Evolutionary conservation across 2,329 filamentous ascomycete genomes (phyloP).

Genomic region (Pseudocercospora crystallina): DNA sequence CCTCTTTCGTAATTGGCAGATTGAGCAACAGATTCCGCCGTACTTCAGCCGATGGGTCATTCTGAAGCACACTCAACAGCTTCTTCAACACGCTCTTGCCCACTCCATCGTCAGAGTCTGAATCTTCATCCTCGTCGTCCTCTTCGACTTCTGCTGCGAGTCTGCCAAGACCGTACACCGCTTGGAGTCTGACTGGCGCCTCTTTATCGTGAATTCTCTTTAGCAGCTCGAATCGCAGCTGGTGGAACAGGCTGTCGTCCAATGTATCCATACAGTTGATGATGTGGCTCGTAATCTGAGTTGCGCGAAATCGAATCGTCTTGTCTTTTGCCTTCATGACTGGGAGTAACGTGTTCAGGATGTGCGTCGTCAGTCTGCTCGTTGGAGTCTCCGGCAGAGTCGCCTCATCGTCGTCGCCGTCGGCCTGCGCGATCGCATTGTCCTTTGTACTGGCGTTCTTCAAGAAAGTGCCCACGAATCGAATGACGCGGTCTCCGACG

Average conservation of each 20-base stretch:
- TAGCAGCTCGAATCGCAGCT: constrained; percentile 74
- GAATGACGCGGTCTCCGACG: constrained; percentile 79
- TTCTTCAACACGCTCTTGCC: constrained; percentile 74
- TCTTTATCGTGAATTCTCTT: constrained; percentile 93
- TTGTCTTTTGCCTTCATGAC: constrained; percentile 89
- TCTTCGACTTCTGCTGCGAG: constrained; percentile 71
- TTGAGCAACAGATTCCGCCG: constrained; percentile 84
- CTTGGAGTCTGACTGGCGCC: constrained; percentile 85
- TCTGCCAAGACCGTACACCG: constrained; percentile 83
- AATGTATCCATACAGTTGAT: constrained; percentile 91
- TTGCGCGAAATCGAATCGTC: constrained; percentile 82
- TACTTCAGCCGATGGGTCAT: constrained; percentile 92
- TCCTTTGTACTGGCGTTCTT: constrained; percentile 65
- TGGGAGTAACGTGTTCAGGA: constrained; percentile 72
- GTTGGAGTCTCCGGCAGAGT: constrained; percentile 80
- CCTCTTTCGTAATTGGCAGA: constrained; percentile 78
- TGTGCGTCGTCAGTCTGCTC: constrained; percentile 70
- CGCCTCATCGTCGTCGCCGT: constrained; percentile 60
- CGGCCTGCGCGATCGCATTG: constrained; percentile 37
- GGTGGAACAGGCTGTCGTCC: constrained; percentile 86
- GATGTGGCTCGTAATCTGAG: constrained; percentile 85
- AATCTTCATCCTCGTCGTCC: constrained; percentile 62
- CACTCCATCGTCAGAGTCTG: constrained; percentile 63
- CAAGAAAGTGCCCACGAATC: constrained; percentile 86
- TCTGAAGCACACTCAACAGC: constrained; percentile 83